Percentiles rank a stretch among this genome's conserved stretches.
phyloP scores from a whole-genome alignment of 441 rosid species.

The Euphorbia corollata region DNA sequence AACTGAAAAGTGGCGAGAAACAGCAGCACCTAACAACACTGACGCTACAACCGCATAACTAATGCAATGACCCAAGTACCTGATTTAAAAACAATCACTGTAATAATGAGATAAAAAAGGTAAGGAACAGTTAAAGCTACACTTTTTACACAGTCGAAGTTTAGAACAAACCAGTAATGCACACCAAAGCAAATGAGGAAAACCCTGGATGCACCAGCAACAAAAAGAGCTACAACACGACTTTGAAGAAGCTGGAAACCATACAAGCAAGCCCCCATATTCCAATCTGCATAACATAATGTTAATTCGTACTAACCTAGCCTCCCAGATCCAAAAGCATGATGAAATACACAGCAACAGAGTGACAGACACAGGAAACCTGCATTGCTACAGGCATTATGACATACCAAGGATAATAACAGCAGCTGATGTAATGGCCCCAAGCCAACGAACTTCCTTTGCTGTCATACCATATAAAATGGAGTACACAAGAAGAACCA shows the following conservation, averaged over 20 bases:
- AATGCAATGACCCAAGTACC: slow-evolving; percentile 98
- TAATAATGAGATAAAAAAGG: slow-evolving; percentile 13
- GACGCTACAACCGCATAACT: slow-evolving; percentile 98
- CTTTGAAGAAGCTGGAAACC: slow-evolving; percentile 92
- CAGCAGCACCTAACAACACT: slow-evolving; percentile 92
- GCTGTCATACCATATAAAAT: slow-evolving; percentile 92
- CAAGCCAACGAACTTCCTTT: slow-evolving; percentile 94
- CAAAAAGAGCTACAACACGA: slow-evolving; percentile 85
- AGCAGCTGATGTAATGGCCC: slow-evolving; percentile 93
- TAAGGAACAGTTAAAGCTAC: slow-evolving; percentile 10
- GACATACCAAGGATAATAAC: slow-evolving; percentile 85
- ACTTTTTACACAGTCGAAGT: slow-evolving; percentile 14
- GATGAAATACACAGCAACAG: slow-evolving; percentile 16
- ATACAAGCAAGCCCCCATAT: slow-evolving; percentile 97
- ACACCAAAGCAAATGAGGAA: slow-evolving; percentile 99
- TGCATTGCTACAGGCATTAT: slow-evolving; percentile 14
- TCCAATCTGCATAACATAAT: slow-evolving; percentile 69
- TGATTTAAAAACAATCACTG: slow-evolving; percentile 28
- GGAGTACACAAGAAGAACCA: slow-evolving; percentile 88
- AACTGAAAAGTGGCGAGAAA: slow-evolving; percentile 85
- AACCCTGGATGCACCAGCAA: slow-evolving; percentile 86
- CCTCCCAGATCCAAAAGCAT: slow-evolving; percentile 16
- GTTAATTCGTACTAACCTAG: slow-evolving; percentile 23
- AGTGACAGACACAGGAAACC: slow-evolving; percentile 3
- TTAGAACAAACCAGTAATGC: slow-evolving; percentile 85